Base-by-base conservation (phyloP, 2,329 filamentous ascomycete genomes). In the Arachnopeziza araneosa region DNA sequence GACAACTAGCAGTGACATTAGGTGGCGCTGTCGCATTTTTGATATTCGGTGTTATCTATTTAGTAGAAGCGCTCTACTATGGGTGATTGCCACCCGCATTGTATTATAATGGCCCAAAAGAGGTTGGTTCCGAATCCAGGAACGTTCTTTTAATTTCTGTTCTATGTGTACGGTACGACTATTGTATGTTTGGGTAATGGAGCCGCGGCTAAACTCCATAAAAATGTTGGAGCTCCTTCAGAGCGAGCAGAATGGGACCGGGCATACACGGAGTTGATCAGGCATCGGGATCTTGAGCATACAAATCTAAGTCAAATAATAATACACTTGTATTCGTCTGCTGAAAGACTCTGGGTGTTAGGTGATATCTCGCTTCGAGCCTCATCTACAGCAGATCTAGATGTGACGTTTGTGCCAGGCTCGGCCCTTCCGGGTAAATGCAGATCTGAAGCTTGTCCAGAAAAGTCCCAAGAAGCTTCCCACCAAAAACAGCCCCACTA, bases 11-110 rank as follows among this genome's bases (percentile, higher is more conserved):
- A 96, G 95, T 98, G 44, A 98, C 93, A 32, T 81, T 98, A 56
- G 93, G 95, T 64, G 95, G 95, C 62, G 93, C 95, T 8, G 77
- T 89, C 59, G 92, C 93, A 19, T 99, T 99, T 78, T 79, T 98
- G 54, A 76, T 92, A 30, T 99, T 99, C 72, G 93, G 92, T 62
- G 76, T 96, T 68, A 93, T 99, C 67, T 99, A 99, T 76, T 77
- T 96, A 48, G 79, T 93, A 62, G 93, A 98, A 75, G 88, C 89
- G 17, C 77, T 93, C 58, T 86, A 83, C 70, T 44, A 44, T 19
- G 36, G 36, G 17, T 44, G 36, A 44, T 44, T 44, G 36, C 6
- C 12, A 17, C 36, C 36, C 17, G 17, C 17, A 4, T 44, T 44
- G 36, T 44, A 44, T 44, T 44, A 44, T 44, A 44, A 44, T 44